Percentiles rank a stretch among this genome's conserved stretches.
Evolutionary conservation across 768 basidiomycete genomes (phyloP).

Genomic region (Cystobasidium onofrii): DNA sequence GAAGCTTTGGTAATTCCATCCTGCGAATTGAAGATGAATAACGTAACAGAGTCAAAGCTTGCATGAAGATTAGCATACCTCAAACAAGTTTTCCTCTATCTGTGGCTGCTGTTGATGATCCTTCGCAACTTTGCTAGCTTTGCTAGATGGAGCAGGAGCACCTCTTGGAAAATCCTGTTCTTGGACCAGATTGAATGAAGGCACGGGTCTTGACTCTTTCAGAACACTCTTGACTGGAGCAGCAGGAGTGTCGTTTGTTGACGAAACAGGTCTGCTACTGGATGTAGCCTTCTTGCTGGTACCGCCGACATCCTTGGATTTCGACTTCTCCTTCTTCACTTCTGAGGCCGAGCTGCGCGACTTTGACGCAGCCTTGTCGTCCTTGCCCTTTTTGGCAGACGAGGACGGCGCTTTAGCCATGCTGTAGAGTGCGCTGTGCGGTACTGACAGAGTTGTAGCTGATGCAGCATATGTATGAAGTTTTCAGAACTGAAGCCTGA

Average conservation of each 20-base stretch:
- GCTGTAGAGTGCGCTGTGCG: background rate
- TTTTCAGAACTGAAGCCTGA: background rate
- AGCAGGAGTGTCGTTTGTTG: background rate
- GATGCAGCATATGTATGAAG: background rate
- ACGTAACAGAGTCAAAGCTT: too few species aligned
- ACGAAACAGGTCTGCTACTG: background rate
- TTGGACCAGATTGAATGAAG: slow-evolving; percentile 4
- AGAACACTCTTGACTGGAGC: background rate
- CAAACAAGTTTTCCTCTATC: slow-evolving; percentile 7
- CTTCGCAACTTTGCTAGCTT: background rate
- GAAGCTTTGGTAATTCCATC: background rate
- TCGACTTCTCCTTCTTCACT: background rate
- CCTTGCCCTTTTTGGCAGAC: slow-evolving; percentile 26
- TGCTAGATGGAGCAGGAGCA: slow-evolving; percentile 12
- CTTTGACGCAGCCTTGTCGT: slow-evolving; percentile 22
- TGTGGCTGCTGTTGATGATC: background rate
- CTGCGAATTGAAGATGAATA: background rate
- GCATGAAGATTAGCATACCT: too few species aligned
- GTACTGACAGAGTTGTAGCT: background rate
- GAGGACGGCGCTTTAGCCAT: background rate
- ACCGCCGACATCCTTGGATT: slow-evolving; percentile 9
- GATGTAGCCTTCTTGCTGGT: background rate
- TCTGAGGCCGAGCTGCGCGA: background rate
- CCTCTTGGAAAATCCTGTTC: slow-evolving; percentile 29
- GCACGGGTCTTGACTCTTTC: slow-evolving; percentile 9